Percentiles rank a stretch among this genome's conserved stretches.
phyloP scores from a whole-genome alignment of 768 basidiomycete species.

The Trametes cubensis region DNA sequence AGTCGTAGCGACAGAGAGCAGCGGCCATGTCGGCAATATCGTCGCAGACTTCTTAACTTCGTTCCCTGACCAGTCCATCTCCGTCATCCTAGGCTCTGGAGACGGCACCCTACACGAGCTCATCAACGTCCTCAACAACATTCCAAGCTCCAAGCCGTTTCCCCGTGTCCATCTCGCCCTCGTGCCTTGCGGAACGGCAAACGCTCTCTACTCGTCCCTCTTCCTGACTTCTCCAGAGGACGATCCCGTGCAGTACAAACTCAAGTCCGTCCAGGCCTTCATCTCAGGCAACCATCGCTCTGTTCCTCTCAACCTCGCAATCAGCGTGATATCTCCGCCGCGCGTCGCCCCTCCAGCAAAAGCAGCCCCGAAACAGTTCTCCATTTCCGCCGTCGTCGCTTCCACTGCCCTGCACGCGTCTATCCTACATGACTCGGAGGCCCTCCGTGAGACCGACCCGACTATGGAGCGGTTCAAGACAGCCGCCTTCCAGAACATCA shows the following conservation, averaged over 20 bases:
- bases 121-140: constrained; percentile 54
- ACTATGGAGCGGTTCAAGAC: constrained; percentile 86
- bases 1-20: constrained; percentile 50
- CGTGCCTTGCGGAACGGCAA: constrained; percentile 88
- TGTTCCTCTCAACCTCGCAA: constrained; percentile 55
- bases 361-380: constrained; percentile 19
- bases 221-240: constrained; percentile 52
- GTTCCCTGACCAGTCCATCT: constrained; percentile 37
- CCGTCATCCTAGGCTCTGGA: constrained; percentile 73
- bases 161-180: constrained; percentile 47
- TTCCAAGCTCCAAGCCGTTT: constrained; percentile 12
- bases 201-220: constrained; percentile 82
- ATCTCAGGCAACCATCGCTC: constrained; percentile 32
- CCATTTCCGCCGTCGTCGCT: constrained; percentile 77
- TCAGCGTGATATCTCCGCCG: constrained; percentile 47
- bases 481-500: constrained; percentile 76
- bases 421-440: constrained; percentile 82
- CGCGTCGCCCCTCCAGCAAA: constrained; percentile 26
- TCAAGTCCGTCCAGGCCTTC: constrained; percentile 60
- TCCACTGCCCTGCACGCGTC: constrained; percentile 86
- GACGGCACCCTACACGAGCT: constrained; percentile 95
- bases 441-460: constrained; percentile 66
- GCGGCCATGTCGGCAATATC: constrained; percentile 57
- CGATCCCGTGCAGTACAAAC: constrained; percentile 43
- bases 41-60: constrained; percentile 40